phyloP scores from a whole-genome alignment of 768 basidiomycete genomes.

The Lactifluus pinguis region DNA sequence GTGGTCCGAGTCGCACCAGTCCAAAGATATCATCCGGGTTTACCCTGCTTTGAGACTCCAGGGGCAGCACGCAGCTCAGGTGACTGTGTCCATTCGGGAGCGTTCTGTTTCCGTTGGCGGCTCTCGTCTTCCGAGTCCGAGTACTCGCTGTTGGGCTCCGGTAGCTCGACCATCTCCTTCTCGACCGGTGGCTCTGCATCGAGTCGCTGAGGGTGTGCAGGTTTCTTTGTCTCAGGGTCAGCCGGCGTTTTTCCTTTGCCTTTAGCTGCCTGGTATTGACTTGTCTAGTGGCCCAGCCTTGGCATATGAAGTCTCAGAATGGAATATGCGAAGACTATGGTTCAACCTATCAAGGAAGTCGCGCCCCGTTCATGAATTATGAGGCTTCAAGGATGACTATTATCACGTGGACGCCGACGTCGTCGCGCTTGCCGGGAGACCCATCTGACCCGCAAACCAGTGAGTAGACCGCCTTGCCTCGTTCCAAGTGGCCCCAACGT shows the following conservation, averaged over 20 bases:
- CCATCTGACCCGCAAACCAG: slow-evolving; percentile 34
- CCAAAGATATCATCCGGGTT: slow-evolving; percentile 93
- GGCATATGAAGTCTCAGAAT: slow-evolving; percentile 29
- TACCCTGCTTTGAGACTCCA: slow-evolving; percentile 75
- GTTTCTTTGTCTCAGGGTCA: slow-evolving; percentile 44
- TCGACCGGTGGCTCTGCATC: slow-evolving; percentile 37
- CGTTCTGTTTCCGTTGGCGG: slow-evolving; percentile 58
- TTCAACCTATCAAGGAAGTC: slow-evolving; percentile 31
- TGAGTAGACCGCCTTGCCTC: slow-evolving; percentile 23
- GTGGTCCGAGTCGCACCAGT: slow-evolving; percentile 69
- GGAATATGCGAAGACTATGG: slow-evolving; percentile 38
- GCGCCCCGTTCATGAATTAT: slow-evolving; percentile 29
- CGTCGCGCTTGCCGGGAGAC: slow-evolving; percentile 34
- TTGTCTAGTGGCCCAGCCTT: slow-evolving; percentile 22
- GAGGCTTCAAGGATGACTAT: slow-evolving; percentile 35
- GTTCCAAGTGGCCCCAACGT: not conserved
- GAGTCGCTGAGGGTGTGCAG: slow-evolving; percentile 52
- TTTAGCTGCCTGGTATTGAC: slow-evolving; percentile 32
- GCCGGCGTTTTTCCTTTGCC: slow-evolving; percentile 46
- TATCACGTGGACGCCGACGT: slow-evolving; percentile 28
- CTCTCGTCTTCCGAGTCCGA: slow-evolving; percentile 93
- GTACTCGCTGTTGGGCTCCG: slow-evolving; percentile 95
- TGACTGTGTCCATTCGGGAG: slow-evolving; percentile 87
- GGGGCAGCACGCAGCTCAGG: slow-evolving; percentile 72
- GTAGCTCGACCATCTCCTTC: slow-evolving; percentile 82